A percentile compares a stretch with the other conserved stretches of the same genome.
phyloP scores from a whole-genome alignment of 306 rosid species.

The Vicia villosa region DNA sequence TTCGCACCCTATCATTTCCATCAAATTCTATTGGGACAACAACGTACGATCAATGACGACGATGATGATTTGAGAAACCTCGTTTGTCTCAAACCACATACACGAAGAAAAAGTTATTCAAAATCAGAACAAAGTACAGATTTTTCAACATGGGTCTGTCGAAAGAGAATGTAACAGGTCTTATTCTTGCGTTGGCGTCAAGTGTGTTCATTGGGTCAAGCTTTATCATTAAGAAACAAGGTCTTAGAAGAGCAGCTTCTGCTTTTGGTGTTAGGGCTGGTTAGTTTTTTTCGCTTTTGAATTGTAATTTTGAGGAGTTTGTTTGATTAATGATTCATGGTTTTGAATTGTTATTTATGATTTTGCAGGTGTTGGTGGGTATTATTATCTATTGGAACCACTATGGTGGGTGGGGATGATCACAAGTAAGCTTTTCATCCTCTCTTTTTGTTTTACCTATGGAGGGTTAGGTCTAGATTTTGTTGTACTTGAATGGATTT shows the following conservation, averaged over 20 bases:
- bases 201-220: slow-evolving; percentile 87
- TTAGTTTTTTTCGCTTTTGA: slow-evolving; percentile 11
- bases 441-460: background rate
- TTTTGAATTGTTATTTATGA: slow-evolving; percentile 13
- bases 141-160: slow-evolving; percentile 52
- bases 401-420: slow-evolving; percentile 89
- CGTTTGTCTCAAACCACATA: slow-evolving; percentile 41
- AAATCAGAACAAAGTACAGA: slow-evolving; percentile 26
- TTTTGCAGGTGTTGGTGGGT: slow-evolving; percentile 78
- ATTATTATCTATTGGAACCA: slow-evolving; percentile 84
- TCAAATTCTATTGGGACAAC: background rate
- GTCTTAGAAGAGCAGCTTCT: slow-evolving; percentile 80
- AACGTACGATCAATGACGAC: slow-evolving; percentile 13
- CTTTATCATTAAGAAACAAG: slow-evolving; percentile 85
- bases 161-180: slow-evolving; percentile 63
- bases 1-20: slow-evolving; percentile 33
- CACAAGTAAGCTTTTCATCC: slow-evolving; percentile 58
- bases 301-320: background rate
- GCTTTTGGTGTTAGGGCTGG: slow-evolving; percentile 81
- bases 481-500: slow-evolving; percentile 30
- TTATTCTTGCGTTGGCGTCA: slow-evolving; percentile 71
- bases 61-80: slow-evolving; percentile 48
- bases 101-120: slow-evolving; percentile 50
- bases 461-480: background rate
- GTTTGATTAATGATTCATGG: background rate